Conservation (phyloP, 306 rosid species). For the Morella rubra region DNA sequence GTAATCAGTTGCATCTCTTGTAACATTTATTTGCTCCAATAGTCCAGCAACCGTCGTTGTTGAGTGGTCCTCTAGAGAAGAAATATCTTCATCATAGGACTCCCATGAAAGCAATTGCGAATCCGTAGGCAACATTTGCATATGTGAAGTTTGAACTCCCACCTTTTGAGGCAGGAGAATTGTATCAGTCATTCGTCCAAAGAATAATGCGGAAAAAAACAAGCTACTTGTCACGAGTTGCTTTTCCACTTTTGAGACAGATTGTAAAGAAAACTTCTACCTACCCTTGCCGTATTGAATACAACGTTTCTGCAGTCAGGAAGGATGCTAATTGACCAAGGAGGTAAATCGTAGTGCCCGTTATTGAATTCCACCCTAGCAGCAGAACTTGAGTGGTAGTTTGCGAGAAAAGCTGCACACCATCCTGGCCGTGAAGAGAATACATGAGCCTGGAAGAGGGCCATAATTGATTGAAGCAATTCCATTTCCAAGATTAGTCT, state of each 20-base stretch:
- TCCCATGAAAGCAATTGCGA: constrained; percentile 73
- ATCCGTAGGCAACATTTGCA: constrained; percentile 63
- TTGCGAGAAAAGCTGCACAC: constrained; percentile 91
- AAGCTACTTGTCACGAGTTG: constrained; percentile 16
- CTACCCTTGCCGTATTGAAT: constrained; percentile 87
- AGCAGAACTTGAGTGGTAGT: constrained; percentile 52
- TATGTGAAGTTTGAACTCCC: constrained; percentile 59
- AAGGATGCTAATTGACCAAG: constrained; percentile 98
- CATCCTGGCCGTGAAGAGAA: constrained; percentile 56
- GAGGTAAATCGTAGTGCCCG: constrained; percentile 69
- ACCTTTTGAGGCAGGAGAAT: constrained; percentile 51
- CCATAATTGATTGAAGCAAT: constrained; percentile 26
- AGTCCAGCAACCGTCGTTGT: constrained; percentile 60
- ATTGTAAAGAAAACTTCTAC: constrained; percentile 18
- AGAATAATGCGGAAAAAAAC: constrained; percentile 14
- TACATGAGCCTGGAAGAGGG: constrained; percentile 65
- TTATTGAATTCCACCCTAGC: constrained; percentile 72
- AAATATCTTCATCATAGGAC: constrained; percentile 66
- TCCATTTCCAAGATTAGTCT: constrained; percentile 12
- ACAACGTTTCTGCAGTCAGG: constrained; percentile 81
- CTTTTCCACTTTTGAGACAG: neutral
- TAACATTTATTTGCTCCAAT: constrained; percentile 73
- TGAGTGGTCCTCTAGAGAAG: constrained; percentile 62
- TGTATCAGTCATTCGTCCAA: constrained; percentile 24
- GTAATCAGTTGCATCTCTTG: constrained; percentile 85